Evolutionary conservation across 225 moss, liverwort and hornwort genomes (phyloP).

Genomic region (Marchantia paleacea): DNA sequence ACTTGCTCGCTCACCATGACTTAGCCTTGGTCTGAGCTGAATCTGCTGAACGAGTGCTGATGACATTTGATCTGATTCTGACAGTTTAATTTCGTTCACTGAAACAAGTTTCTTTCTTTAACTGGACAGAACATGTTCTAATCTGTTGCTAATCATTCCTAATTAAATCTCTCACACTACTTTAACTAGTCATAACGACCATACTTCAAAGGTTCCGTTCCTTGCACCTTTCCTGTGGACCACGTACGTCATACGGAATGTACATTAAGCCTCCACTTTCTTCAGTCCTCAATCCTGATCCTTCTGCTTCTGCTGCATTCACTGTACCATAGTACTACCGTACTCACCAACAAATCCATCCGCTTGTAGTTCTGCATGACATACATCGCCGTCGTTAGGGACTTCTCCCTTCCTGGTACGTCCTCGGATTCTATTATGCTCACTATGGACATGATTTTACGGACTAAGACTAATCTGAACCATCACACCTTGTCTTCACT

Average conservation of each 20-base stretch:
- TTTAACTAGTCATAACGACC: background rate
- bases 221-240: background rate
- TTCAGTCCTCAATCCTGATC: background rate
- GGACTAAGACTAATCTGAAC: background rate
- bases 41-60: background rate
- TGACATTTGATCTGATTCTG: background rate
- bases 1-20: background rate
- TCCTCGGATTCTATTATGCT: background rate
- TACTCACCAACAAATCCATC: background rate
- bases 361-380: constrained; percentile 3
- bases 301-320: background rate
- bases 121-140: background rate
- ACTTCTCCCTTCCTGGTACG: background rate
- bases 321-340: background rate
- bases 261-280: constrained; percentile 14
- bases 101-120: background rate
- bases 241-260: background rate
- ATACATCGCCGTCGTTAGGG: constrained; percentile 1
- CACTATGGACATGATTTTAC: background rate
- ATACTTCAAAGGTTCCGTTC: background rate
- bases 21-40: background rate
- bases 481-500: background rate
- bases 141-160: constrained; percentile 11
- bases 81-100: background rate
- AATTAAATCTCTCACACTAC: constrained; percentile 5